Evolutionary conservation across 768 basidiomycete genomes (phyloP).

Genomic region (Pulveroboletus ravenelii): DNA sequence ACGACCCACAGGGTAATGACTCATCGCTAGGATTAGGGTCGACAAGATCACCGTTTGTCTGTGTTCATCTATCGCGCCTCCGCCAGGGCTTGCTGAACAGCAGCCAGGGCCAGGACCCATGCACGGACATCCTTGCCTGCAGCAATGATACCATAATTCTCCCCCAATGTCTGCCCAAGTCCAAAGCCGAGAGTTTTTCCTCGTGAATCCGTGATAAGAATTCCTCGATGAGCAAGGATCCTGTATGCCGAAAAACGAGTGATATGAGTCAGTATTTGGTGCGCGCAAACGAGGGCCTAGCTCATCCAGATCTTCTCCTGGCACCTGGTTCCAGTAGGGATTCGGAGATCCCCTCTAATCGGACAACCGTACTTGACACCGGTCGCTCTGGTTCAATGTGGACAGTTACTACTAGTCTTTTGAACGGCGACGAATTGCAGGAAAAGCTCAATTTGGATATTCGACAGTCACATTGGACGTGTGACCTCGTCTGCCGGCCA

Average conservation of each 20-base stretch:
- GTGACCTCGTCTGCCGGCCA: no score
- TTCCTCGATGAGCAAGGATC: constrained; percentile 83
- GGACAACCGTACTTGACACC: constrained; percentile 89
- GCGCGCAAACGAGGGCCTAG: neutral
- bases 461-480: no score
- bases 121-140: constrained; percentile 68
- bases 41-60: neutral
- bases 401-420: no score
- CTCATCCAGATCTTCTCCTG: constrained; percentile 94
- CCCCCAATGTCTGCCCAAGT: constrained; percentile 76
- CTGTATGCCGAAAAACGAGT: constrained; percentile 31
- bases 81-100: constrained; percentile 57
- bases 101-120: constrained; percentile 64
- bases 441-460: no score
- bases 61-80: constrained; percentile 14
- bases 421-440: no score
- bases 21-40: neutral
- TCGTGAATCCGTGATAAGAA: constrained; percentile 77
- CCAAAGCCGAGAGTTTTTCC: constrained; percentile 82
- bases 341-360: constrained; percentile 75
- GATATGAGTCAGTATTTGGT: no score
- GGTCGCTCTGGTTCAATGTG: no score
- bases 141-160: constrained; percentile 86
- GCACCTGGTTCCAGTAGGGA: constrained; percentile 77
- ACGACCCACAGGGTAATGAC: neutral